These are phyloP conservation scores for Rhizopogon roseolus DNA, from an alignment of 768 basidiomycete species.

Conservation along the genomic window DNA sequence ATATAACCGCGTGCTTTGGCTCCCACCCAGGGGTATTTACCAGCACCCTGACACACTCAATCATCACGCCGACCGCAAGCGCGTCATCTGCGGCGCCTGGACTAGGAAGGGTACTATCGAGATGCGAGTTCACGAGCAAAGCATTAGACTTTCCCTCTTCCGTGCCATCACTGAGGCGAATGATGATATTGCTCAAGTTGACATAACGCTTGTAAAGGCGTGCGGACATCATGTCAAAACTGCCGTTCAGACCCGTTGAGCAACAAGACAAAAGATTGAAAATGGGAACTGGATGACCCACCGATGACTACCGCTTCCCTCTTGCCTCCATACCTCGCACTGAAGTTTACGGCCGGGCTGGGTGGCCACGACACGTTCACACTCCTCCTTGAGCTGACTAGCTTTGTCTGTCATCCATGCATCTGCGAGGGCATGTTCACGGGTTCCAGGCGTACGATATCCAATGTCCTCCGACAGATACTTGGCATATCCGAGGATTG, in stretches of 20 bases:
- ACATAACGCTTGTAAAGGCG: constrained; percentile 84
- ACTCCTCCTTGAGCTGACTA: constrained; percentile 53
- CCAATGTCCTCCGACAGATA: constrained; percentile 84
- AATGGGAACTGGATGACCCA: constrained; percentile 30
- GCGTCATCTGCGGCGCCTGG: constrained; percentile 91
- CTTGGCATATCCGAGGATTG: constrained; percentile 58
- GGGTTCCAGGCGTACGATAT: constrained; percentile 87
- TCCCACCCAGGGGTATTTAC: constrained; percentile 60
- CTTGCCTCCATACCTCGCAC: constrained; percentile 89
- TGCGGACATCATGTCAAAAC: constrained; percentile 90
- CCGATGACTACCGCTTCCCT: constrained; percentile 86
- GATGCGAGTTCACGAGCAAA: constrained; percentile 82
- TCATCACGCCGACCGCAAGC: constrained; percentile 84
- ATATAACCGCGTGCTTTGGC: constrained; percentile 74
- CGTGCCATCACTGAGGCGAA: constrained; percentile 81
- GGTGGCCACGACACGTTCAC: constrained; percentile 47
- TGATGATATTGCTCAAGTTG: constrained; percentile 82
- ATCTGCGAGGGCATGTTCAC: constrained; percentile 83
- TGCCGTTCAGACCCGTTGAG: constrained; percentile 18
- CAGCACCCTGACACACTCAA: constrained; percentile 81
- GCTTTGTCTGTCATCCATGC: constrained; percentile 74
- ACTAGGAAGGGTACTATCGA: constrained; percentile 86
- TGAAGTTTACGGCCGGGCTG: constrained; percentile 54
- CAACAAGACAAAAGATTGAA: neutral
- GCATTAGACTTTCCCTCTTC: constrained; percentile 71